A percentile compares a stretch with the other conserved stretches of the same genome.
phyloP scores from a whole-genome alignment of 2,329 filamentous ascomycete genomes.

The Helotiales sp. region DNA sequence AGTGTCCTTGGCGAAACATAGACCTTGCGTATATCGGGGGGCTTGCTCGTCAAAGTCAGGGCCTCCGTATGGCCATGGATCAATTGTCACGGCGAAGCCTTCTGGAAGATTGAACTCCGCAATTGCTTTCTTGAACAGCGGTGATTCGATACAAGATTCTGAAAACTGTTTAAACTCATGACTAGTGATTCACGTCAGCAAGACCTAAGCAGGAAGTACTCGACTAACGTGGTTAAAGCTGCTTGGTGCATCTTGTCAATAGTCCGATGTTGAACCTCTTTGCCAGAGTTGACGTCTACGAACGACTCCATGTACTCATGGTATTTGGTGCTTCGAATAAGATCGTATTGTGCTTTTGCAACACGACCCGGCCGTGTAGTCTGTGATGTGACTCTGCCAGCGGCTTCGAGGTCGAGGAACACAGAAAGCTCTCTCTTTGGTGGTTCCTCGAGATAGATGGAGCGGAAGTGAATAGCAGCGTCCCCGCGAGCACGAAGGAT shows the following conservation, averaged over 20 bases:
- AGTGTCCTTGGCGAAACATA: conserved; percentile 52
- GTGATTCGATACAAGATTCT: conserved; percentile 40
- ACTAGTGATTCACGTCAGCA: neutral
- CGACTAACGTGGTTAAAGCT: conserved; percentile 45
- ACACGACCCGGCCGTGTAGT: conserved; percentile 45
- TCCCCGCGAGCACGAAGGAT: conserved; percentile 36
- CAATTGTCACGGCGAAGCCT: conserved; percentile 55
- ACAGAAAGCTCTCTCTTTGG: conserved; percentile 49
- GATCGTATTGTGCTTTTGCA: conserved; percentile 56
- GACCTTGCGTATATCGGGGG: conserved; percentile 52
- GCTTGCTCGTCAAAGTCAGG: conserved; percentile 47
- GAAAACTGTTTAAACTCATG: conserved; percentile 21
- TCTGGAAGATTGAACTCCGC: conserved; percentile 53
- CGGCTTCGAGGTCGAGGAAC: conserved; percentile 49
- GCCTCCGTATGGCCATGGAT: conserved; percentile 58
- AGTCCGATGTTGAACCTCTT: conserved; percentile 44
- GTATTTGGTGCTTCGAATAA: conserved; percentile 50
- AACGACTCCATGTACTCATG: conserved; percentile 56
- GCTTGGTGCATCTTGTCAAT: conserved; percentile 50
- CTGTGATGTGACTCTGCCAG: conserved; percentile 37
- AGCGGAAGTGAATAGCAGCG: conserved; percentile 57
- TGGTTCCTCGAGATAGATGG: conserved; percentile 54
- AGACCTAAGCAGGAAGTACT: neutral
- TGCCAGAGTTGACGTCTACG: conserved; percentile 45
- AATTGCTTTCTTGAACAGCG: conserved; percentile 50